Percentiles rank a stretch among this genome's conserved stretches.
phyloP scores from a whole-genome alignment of 148 eudicot genomes.

The Nepenthes gracilis region DNA sequence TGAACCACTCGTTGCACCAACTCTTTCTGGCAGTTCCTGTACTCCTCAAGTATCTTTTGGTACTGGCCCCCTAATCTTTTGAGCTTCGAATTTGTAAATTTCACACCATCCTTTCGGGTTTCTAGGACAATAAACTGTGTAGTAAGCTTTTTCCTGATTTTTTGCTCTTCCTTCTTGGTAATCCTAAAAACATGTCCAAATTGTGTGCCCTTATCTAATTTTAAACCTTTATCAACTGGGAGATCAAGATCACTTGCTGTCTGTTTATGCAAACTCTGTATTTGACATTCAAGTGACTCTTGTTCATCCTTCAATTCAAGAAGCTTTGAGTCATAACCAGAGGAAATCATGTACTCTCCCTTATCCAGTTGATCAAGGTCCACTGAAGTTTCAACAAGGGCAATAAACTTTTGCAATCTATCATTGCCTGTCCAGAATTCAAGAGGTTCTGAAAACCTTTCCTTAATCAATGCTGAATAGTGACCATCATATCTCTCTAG shows the following conservation, averaged over 20 bases:
- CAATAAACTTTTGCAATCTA: constrained; percentile 76
- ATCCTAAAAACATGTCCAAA: constrained; percentile 96
- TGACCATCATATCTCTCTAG: constrained; percentile 66
- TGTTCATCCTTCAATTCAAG: constrained; percentile 55
- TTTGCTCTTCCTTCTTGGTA: constrained; percentile 97
- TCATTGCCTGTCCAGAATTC: constrained; percentile 61
- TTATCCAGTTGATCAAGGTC: constrained; percentile 95
- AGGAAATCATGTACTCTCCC: constrained; percentile 96
- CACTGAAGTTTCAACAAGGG: constrained; percentile 87
- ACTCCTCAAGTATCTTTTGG: constrained; percentile 76
- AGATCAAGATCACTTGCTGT: constrained; percentile 90
- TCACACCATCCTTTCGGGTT: constrained; percentile 96
- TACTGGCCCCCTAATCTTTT: constrained; percentile 76
- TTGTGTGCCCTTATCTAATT: constrained; percentile 93
- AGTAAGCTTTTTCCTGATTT: constrained; percentile 84
- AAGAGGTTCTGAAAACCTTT: constrained; percentile 58
- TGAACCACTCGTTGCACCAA: constrained; percentile 72
- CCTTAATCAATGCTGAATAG: constrained; percentile 55
- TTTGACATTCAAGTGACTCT: constrained; percentile 61
- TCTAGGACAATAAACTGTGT: constrained; percentile 83
- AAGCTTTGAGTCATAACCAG: constrained; percentile 67
- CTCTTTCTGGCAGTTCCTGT: constrained; percentile 76
- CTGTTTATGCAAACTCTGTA: constrained; percentile 56
- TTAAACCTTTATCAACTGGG: constrained; percentile 64
- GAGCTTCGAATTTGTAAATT: constrained; percentile 85